Evolutionary conservation across 176 grass and related monocot genomes (phyloP), one percentile per base, ranked within the genome.

Genomic region (Ensete ventricosum): DNA sequence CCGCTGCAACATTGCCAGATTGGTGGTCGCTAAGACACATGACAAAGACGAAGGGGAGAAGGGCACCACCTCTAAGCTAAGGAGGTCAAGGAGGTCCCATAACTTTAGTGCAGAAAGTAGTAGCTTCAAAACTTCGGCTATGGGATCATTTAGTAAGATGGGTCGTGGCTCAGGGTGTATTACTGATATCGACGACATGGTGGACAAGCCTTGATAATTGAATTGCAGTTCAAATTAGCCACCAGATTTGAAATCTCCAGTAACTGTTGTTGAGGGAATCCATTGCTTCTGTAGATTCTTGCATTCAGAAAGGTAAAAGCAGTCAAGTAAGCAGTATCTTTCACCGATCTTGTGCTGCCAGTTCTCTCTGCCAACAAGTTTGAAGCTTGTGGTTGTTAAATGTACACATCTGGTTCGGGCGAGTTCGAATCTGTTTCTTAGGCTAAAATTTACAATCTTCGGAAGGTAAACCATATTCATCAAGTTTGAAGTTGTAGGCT

Each of bases 111-210:
- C n/a, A 53, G 89, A 80, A 14, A 87, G 85, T 72, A 87, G 89
- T 83, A 90, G 87, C 67, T 88, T 86, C 78, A 86, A 88, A 19
- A 78, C 75, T 53, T 77, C 57, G n/a, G 57, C 75, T 69, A 90
- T 88, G 90, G 93, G 89, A 77, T 92, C 90, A 50, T 88, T 97
- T 62, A 88, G 93, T 19, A 97, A 88, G 87, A 86, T 93, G 89
- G 84, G 89, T 34, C 87, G 89, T 27, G 27, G 75, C 48, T 73
- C 78, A 1, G 83, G 83, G 12, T 62, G 67, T 11, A 85, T 77
- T 52, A 64, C 73, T 16, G 72, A 85, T 67, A 62, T 21, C 5
- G 26, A 73, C 6, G 78, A 81, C 19, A 62, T 81, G 64, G 75
- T 72, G 78, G 83, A 85, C 25, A 85, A 85, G 55, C 78, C 78